phyloP scores from a whole-genome alignment of 2,329 filamentous ascomycete genomes.

The Penicillium italicum region DNA sequence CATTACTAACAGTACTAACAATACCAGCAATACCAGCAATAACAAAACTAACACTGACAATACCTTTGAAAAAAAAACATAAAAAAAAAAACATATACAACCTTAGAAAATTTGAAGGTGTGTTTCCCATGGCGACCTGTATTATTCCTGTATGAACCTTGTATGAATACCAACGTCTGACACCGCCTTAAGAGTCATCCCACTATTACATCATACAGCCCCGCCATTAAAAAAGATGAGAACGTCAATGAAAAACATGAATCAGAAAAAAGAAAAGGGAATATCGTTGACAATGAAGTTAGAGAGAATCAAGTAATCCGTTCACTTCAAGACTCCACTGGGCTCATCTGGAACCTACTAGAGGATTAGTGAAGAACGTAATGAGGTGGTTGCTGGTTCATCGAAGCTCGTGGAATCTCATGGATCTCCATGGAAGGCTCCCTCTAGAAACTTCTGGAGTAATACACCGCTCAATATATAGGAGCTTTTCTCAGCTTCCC shows the following conservation, averaged over 20 bases:
- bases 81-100: no score
- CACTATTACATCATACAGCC: constrained; percentile 28
- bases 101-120: no score
- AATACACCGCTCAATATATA: constrained; percentile 44
- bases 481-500: constrained; percentile 31
- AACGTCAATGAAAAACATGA: not conserved
- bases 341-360: constrained; percentile 4
- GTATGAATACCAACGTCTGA: not conserved
- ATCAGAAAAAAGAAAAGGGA: constrained; percentile 1
- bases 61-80: no score
- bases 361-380: constrained; percentile 7
- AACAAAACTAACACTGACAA: no score
- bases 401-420: constrained; percentile 34
- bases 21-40: no score
- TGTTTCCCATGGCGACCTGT: not conserved
- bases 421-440: constrained; percentile 39
- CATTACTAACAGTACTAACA: no score
- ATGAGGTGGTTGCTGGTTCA: constrained; percentile 20
- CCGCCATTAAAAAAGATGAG: constrained; percentile 15
- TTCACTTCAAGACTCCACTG: constrained; percentile 6
- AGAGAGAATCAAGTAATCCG: not conserved
- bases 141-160: not conserved
- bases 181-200: constrained; percentile 8
- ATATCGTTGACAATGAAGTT: not conserved
- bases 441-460: constrained; percentile 43